These are phyloP conservation scores for Beauveria bassiana DNA, from an alignment of 2,329 filamentous ascomycete genomes.

Conservation along the genomic window DNA sequence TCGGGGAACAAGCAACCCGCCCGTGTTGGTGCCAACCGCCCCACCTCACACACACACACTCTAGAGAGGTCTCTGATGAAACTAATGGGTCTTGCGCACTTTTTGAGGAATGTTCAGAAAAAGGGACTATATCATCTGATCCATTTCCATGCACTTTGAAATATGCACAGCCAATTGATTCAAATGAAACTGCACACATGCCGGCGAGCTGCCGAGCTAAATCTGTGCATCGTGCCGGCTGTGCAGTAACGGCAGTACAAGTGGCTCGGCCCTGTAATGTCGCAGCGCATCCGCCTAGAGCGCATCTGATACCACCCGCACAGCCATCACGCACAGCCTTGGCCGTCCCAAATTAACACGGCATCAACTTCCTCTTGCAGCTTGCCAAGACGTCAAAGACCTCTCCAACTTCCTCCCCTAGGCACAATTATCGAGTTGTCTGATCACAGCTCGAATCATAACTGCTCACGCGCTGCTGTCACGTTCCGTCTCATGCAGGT, in stretches of 20 bases:
- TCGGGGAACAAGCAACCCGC: no score
- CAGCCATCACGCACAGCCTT: background rate
- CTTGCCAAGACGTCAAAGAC: background rate
- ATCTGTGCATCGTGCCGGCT: no score
- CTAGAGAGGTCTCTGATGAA: no score
- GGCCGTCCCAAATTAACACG: background rate
- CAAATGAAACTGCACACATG: no score
- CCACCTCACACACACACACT: no score
- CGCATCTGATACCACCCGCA: background rate
- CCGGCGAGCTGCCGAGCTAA: no score
- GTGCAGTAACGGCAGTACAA: background rate
- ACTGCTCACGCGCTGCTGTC: constrained; percentile 1
- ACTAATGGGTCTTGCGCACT: no score
- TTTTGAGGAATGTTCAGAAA: no score
- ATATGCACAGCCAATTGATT: no score
- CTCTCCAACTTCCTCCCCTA: background rate
- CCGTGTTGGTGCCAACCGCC: no score
- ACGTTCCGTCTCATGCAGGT: background rate
- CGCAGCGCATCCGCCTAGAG: background rate
- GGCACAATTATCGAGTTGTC: background rate
- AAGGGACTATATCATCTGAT: no score
- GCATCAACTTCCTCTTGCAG: background rate
- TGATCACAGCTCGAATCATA: background rate
- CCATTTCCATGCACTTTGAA: no score
- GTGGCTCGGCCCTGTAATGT: background rate